Conservation (phyloP, 345 rosid species). For the Microcos paniculata region DNA sequence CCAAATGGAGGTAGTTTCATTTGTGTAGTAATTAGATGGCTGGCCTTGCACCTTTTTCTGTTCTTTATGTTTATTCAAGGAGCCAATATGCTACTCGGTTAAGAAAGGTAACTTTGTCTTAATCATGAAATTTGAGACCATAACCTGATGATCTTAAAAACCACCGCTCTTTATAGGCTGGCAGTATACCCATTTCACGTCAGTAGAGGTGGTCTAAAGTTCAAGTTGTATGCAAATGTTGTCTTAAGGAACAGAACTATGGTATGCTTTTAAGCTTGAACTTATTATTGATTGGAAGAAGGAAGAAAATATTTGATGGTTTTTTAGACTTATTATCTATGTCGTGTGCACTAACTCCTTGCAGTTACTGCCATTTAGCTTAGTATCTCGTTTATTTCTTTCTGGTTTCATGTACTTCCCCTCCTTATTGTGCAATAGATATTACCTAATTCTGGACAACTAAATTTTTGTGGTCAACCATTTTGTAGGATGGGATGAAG, state of each 20-base stretch:
- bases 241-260: neutral
- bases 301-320: neutral
- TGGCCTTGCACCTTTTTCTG: neutral
- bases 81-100: neutral
- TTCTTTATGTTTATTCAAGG: neutral
- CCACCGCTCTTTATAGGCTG: neutral
- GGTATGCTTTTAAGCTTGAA: neutral
- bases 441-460: neutral
- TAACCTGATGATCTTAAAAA: neutral
- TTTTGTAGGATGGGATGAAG: conserved; percentile 96
- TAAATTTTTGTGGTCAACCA: conserved; percentile 3
- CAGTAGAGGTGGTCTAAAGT: neutral
- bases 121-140: neutral
- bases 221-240: neutral
- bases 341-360: neutral
- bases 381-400: neutral
- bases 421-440: neutral
- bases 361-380: neutral
- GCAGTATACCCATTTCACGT: neutral
- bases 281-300: neutral
- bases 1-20: neutral
- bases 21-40: neutral
- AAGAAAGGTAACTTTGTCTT: neutral
- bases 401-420: neutral
- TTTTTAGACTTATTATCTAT: neutral